Base-by-base conservation (phyloP, 2,329 filamentous ascomycete genomes). In the Diaporthe sp. region DNA sequence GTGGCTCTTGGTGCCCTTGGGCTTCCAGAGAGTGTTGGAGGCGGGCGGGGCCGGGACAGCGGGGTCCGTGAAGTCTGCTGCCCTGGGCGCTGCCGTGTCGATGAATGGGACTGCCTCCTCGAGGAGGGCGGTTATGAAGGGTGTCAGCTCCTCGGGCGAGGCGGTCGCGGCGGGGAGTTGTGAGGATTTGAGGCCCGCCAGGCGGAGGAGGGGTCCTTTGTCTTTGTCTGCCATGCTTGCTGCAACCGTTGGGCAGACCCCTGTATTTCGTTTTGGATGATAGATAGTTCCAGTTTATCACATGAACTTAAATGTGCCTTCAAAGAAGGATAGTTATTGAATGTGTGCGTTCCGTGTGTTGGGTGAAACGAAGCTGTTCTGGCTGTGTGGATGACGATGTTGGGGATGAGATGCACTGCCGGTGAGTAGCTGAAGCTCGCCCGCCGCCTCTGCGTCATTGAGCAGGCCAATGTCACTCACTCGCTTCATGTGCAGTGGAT, bases 31-130 rank as follows among this genome's bases (percentile, higher is more conserved):
- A 1, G 51, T 59, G 28, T 58, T 49, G 25, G 58, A 46, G 22
- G 57, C 34, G 51, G 68, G 13, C 34, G 28, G 34, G 65, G 65
- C 65, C 62, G 74, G 10, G 76, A 71, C 37, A 79, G 84, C 46
- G 80, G 65, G 37, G 78, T 51, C 53, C 74, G 72, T 62, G 79
- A 78, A 68, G 79, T 77, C 39, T 22, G 49, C 68, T 58, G 22
- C 76, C 78, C 83, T 84, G 22, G 89, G 86, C 10, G 90, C 86
- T 46, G 90, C 87, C 13, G 85, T 85, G 79, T 88, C 87, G 80
- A 93, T 86, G 81, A 94, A 92, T 1, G 87, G 85, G 39, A 90
- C 82, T 31, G 90, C 89, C 81, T 94, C 92, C n/a, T 83, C 80
- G 44, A 94, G 84, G 34, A 92, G 84, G 8, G 86, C 81, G 13